Evolutionary conservation across 2,329 filamentous ascomycete genomes (phyloP).

Genomic region (Orbilia ellipsospora): DNA sequence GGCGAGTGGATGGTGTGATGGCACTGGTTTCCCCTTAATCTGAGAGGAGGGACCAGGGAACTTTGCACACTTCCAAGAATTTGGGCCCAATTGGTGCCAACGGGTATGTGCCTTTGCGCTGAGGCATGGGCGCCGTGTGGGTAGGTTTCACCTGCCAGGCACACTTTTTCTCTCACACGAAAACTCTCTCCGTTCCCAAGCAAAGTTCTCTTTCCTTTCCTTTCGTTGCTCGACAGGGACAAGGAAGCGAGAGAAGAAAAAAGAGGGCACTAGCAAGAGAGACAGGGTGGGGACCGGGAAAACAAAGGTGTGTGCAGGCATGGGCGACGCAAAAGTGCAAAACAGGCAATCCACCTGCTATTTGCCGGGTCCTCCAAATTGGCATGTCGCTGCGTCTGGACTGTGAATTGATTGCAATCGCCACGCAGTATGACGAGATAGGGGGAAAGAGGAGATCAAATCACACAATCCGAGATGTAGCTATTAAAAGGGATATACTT

Average conservation of each 20-base stretch:
- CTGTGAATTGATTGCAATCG: conserved; percentile 5
- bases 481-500: conserved; percentile 30
- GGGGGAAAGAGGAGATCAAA: neutral
- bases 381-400: conserved; percentile 23
- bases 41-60: conserved; percentile 26
- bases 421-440: conserved; percentile 13
- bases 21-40: conserved; percentile 45
- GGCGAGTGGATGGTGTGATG: conserved; percentile 4
- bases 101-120: conserved; percentile 39
- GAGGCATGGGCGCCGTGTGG: conserved; percentile 41
- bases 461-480: neutral
- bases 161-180: conserved; percentile 1
- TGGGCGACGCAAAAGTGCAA: conserved; percentile 13
- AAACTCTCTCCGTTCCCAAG: neutral
- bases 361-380: conserved; percentile 23
- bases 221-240: conserved; percentile 12
- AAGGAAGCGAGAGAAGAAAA: conserved; percentile 20
- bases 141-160: conserved; percentile 52
- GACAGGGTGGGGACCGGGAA: neutral
- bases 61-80: neutral
- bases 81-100: neutral
- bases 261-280: neutral
- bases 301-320: neutral
- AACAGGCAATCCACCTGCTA: conserved; percentile 25
- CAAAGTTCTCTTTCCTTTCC: neutral